A percentile compares a stretch with the other conserved stretches of the same genome.
These are phyloP conservation scores for Artomyces pyxidatus DNA, from an alignment of 768 basidiomycete genomes.

Conservation along the genomic window DNA sequence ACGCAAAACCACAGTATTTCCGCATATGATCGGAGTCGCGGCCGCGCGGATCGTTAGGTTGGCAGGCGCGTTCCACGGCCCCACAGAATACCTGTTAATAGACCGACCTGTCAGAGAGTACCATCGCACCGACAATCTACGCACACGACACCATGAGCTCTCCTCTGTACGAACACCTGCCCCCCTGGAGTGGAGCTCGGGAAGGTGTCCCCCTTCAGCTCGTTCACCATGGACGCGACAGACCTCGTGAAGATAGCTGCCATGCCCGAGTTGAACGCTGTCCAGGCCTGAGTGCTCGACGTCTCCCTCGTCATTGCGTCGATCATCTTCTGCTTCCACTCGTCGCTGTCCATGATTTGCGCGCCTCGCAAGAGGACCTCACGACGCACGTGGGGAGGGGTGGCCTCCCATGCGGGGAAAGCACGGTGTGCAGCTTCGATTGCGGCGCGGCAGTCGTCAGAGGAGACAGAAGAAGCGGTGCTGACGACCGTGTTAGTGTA, in stretches of 20 bases:
- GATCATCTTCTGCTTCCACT: slow-evolving; percentile 5
- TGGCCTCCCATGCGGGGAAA: slow-evolving; percentile 12
- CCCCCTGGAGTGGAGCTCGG: slow-evolving; percentile 37
- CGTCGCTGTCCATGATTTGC: not conserved
- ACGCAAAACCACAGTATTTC: slow-evolving; percentile 49
- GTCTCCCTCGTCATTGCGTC: slow-evolving; percentile 2
- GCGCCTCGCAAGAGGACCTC: slow-evolving; percentile 5
- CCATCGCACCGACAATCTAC: slow-evolving; percentile 15
- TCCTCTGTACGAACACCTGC: slow-evolving; percentile 34
- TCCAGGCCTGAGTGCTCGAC: slow-evolving; percentile 1
- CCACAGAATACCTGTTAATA: slow-evolving; percentile 36
- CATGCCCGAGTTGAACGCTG: slow-evolving; percentile 20
- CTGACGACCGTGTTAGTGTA: too few species aligned
- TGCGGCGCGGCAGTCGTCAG: too few species aligned
- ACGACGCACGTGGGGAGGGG: not conserved
- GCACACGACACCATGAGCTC: slow-evolving; percentile 47
- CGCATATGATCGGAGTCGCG: slow-evolving; percentile 40
- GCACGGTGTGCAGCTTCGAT: slow-evolving; percentile 8
- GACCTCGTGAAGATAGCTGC: slow-evolving; percentile 23
- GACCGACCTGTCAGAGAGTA: not conserved
- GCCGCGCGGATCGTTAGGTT: slow-evolving; percentile 37
- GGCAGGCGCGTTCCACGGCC: slow-evolving; percentile 51
- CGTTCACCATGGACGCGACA: slow-evolving; percentile 27
- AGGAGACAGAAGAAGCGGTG: too few species aligned
- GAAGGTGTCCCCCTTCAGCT: slow-evolving; percentile 36